Conservation (phyloP, 306 rosid species). For the Neltuma alba region DNA sequence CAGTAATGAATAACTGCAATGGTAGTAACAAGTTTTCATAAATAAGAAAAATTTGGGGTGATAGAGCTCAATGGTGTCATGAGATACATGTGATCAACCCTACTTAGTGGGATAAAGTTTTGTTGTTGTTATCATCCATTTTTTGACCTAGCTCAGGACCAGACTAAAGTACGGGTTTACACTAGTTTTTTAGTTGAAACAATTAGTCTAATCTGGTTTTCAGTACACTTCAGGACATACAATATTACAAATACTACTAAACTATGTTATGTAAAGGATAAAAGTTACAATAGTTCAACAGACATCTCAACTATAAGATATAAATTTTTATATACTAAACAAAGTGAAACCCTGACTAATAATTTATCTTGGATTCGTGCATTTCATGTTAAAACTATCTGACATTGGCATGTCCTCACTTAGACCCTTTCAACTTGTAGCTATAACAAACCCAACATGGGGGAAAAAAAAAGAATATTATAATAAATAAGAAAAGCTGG, state of each 20-base stretch:
- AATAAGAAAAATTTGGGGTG: neutral
- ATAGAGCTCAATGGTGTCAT: no score
- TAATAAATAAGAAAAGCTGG: neutral
- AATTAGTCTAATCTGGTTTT: neutral
- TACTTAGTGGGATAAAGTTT: no score
- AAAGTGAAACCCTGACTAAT: slow-evolving; percentile 1
- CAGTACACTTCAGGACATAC: slow-evolving; percentile 2
- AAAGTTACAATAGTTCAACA: slow-evolving; percentile 2
- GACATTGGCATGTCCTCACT: neutral
- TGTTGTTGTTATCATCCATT: no score
- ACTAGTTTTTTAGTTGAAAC: neutral
- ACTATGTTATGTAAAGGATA: slow-evolving; percentile 14
- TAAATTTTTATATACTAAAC: neutral
- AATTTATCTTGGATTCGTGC: neutral
- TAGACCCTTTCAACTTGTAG: neutral
- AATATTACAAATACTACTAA: slow-evolving; percentile 21
- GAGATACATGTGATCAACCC: no score
- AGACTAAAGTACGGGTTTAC: neutral
- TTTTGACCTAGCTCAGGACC: neutral
- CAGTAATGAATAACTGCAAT: slow-evolving; percentile 1
- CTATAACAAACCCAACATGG: neutral
- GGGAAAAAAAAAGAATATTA: neutral
- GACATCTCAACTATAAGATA: slow-evolving; percentile 3
- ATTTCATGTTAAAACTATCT: slow-evolving; percentile 9
- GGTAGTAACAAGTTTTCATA: slow-evolving; percentile 17